Base-by-base conservation (phyloP, 805 yeast species). In the Kodamaea fukazawae region DNA sequence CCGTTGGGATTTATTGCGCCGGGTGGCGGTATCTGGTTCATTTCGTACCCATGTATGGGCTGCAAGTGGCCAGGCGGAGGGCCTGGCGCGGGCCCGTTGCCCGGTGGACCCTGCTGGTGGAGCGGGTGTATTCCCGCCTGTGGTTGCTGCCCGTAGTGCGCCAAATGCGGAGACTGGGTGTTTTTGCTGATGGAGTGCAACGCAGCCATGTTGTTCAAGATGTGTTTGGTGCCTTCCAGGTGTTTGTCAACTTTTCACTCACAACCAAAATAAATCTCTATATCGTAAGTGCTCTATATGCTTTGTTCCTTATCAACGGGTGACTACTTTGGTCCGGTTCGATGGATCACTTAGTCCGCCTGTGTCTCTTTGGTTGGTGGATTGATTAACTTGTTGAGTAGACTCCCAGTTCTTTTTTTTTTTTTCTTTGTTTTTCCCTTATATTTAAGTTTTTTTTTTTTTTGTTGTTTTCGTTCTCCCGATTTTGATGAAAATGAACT, bases 101-200 rank as follows among this genome's bases (percentile, higher is more conserved):
- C 23, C 7, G 23, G 23, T 8, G 23, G 23, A 20, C 23, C 23
- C 8, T 20, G 23, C 23, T 20, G 23, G 23, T 20, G 23, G 8
- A 20, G 23, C 23, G 23, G 23, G 23, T 20, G 23, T 20, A 27
- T n/a, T 7, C 30, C 30, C 16, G 27, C 28, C 17, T 32, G 36
- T 7, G 36, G 8, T 12, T 32, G 36, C 13, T 32, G 33, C 14
- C 33, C 27, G 26, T 34, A 39, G 12, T 29, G 38, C 14, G 38
- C 20, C 23, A 39, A n/a, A 29, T 33, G 37, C 18, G 37, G 42
- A 33, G 41, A 31, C 26, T 33, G 38, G 33, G 36, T 15, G 38
- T 18, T 34, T 25, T 33, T 39, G 32, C 14, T 34, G 31, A 39
- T 29, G 30, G 42, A 37, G 16, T 39, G 42, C 38, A 39, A 35